Evolutionary conservation across 2,329 filamentous ascomycete genomes (phyloP), one percentile per base, ranked within the genome.

Genomic region (Penicillium paneum): DNA sequence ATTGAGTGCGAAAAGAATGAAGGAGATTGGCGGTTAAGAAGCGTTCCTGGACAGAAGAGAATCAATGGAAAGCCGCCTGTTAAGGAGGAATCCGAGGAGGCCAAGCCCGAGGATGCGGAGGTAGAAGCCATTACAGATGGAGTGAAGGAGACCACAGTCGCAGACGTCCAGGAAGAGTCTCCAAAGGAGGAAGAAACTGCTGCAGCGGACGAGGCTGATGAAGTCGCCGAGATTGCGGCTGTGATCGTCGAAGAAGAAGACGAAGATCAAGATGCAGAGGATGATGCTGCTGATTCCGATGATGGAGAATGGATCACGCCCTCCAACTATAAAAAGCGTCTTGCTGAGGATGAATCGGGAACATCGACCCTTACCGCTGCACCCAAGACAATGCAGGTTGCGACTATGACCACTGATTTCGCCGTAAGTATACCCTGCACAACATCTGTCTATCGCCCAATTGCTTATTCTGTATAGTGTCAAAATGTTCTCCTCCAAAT

Each of bases 401-500:
- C 91, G n/a, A 86, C 93, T 41, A 87, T 97, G 68, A 97, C 94
- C 1, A 91, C 89, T 52, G 94, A 99, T 78, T 97, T 90, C 75
- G 93, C 94, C 52, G 96, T 99, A 90, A 55, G 71, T 65, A 21
- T 29, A 31, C 17, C 17, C 11, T 15, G n/a, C 6, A 12, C 1
- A 13, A 49, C 10, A 15, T 29, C 11, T n/a, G 8, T 11, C 10
- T n/a, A 19, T 32, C 28, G 12, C 15, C 5, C 44, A 6, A 40
- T 26, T 40, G 8, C 54, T 65, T 40, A 66, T 54, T 5, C 31
- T 32, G 3, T 13, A n/a, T 31, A 74, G 71, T 74, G 71, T 51
- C 93, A 97, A 77, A 97, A 97, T 71, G 91, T 97, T 8, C 83
- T 94, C 2, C 82, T 99, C 5, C 90, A 95, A 64, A 95, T 97